Evolutionary conservation across 495 filamentous ascomycete genomes (phyloP).

Genomic region (Neurospora sp.): DNA sequence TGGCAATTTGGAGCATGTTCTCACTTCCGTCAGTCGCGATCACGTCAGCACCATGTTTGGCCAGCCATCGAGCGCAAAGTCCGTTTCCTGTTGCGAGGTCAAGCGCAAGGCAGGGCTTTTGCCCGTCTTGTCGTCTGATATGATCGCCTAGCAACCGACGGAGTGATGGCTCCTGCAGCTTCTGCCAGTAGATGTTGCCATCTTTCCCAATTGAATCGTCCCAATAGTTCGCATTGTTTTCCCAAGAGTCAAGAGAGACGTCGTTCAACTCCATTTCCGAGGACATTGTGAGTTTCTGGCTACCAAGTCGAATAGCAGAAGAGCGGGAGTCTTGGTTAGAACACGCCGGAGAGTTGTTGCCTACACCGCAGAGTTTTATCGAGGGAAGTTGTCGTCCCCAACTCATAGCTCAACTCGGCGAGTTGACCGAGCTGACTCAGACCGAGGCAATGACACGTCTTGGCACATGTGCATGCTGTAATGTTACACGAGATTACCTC

Average conservation of each 20-base stretch:
- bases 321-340: neutral
- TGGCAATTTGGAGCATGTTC: conserved; percentile 23
- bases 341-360: neutral
- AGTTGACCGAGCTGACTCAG: neutral
- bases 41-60: conserved; percentile 18
- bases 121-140: conserved; percentile 3
- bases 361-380: neutral
- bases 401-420: neutral
- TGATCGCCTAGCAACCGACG: conserved; percentile 16
- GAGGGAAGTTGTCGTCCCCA: neutral
- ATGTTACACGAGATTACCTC: neutral
- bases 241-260: conserved; percentile 21
- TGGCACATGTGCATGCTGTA: neutral
- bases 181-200: conserved; percentile 31
- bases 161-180: conserved; percentile 27
- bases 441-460: neutral
- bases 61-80: conserved; percentile 28
- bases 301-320: neutral
- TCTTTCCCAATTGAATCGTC: conserved; percentile 23
- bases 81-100: conserved; percentile 36
- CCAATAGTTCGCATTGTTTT: conserved; percentile 27
- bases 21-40: conserved; percentile 28
- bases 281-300: neutral
- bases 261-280: neutral
- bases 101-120: conserved; percentile 13